phyloP scores from a whole-genome alignment of 2,329 filamentous ascomycete species.

The Alternaria rosae region DNA sequence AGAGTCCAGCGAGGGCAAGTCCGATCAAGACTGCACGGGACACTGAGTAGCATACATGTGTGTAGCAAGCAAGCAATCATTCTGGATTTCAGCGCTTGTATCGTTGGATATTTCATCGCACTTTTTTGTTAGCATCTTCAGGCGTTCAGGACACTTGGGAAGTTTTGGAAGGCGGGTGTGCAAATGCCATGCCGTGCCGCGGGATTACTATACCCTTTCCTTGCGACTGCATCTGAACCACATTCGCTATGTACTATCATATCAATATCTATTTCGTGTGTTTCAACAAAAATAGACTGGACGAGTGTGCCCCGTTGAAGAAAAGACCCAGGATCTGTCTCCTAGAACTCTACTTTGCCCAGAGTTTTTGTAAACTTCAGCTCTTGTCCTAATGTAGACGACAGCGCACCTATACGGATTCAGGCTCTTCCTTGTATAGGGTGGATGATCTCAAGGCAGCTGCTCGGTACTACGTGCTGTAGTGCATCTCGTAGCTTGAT shows the following conservation, averaged over 20 bases:
- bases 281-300: not conserved
- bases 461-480: not conserved
- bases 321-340: not conserved
- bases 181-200: not conserved
- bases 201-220: slow-evolving; percentile 3
- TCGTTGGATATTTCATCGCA: slow-evolving; percentile 5
- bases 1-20: slow-evolving; percentile 44
- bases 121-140: slow-evolving; percentile 20
- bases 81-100: slow-evolving; percentile 6
- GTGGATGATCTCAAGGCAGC: not conserved
- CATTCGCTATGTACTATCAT: slow-evolving; percentile 14
- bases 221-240: slow-evolving; percentile 1
- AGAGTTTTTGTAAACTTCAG: not conserved
- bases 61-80: not conserved
- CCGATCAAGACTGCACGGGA: slow-evolving; percentile 57
- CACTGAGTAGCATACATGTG: slow-evolving; percentile 44
- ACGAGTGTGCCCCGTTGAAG: too few relatives aligned
- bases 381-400: not conserved
- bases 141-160: slow-evolving; percentile 8
- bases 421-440: not conserved
- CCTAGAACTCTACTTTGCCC: not conserved
- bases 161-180: not conserved
- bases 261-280: slow-evolving; percentile 4
- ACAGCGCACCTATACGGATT: not conserved
- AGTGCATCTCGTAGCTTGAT: slow-evolving; percentile 4